Evolutionary conservation across 345 rosid genomes (phyloP), one percentile per base, ranked within the genome.

Genomic region (Populus pruinosa): DNA sequence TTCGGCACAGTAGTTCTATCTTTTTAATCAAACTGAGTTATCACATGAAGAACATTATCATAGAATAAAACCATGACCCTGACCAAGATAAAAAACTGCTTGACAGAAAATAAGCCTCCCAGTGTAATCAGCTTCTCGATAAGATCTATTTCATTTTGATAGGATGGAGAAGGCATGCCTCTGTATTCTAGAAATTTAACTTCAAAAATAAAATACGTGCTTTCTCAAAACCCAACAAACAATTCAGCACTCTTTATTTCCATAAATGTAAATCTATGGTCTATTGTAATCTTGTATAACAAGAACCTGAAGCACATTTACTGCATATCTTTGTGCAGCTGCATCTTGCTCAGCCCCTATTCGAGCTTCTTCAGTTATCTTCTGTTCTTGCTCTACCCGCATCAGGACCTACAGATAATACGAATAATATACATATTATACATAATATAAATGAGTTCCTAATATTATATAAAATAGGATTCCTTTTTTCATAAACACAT

Each of bases 281-380:
- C 63, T 12, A 70, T 11, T 29, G 69, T 63, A 33, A 67, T 71
- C 53, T 21, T 68, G 62, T 72, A 72, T 21, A 25, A 50, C 16
- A 68, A 76, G 67, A 77, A 93, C 99, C 99, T 93, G 89, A 76
- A 96, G 93, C 76, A 83, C 78, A 36, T 83, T 67, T 73, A 88
- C 86, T 75, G 89, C 91, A 73, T 77, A 80, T 92, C 79, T 87
- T 78, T 90, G 98, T 55, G 94, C 86, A 70, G 87, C 87, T 83
- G 93, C 92, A 71, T 91, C 94, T 72, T 88, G 89, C 86, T 96
- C 99, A 75, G 98, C 92, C 70, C 72, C 80, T 77, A 85, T 61
- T 4, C 96, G 91, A 76, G 94, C 99, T 69, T 93, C 99, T 91
- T 93, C 99, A 47, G 98, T 90, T 80, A 92, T 77, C 87, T 78